Conservation (phyloP, 1,284 basidiomycete species). For the Malassezia furfur region DNA sequence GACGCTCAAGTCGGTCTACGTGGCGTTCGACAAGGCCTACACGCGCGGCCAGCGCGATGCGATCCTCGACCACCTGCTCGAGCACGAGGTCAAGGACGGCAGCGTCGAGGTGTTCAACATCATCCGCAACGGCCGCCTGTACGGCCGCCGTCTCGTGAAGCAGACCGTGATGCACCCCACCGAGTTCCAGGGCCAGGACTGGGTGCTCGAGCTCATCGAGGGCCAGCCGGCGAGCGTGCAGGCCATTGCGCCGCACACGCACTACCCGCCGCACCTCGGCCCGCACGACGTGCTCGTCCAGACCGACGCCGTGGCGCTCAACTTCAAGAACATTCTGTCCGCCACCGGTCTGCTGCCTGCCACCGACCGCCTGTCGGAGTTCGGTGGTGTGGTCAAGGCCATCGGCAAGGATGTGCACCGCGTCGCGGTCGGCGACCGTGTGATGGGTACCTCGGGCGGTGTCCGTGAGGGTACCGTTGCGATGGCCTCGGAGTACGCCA, state of each 20-base stretch:
- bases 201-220: constrained; percentile 34
- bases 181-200: constrained; percentile 25
- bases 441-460: constrained; percentile 52
- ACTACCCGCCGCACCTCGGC: constrained; percentile 1
- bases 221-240: constrained; percentile 13
- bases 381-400: constrained; percentile 63
- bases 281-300: constrained; percentile 16
- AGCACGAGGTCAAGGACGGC: constrained; percentile 3
- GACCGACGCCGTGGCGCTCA: constrained; percentile 19
- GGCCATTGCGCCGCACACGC: constrained; percentile 14
- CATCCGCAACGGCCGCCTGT: constrained; percentile 10
- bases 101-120: constrained; percentile 14
- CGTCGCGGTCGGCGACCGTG: constrained; percentile 58
- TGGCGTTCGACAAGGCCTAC: constrained; percentile 12
- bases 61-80: constrained; percentile 1
- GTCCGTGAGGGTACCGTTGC: constrained; percentile 16
- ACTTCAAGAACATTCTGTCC: constrained; percentile 21
- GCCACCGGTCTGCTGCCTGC: constrained; percentile 19
- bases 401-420: constrained; percentile 50
- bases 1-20: constrained; percentile 7
- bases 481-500: constrained; percentile 54
- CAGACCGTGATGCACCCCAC: constrained; percentile 37
- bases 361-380: constrained; percentile 53
- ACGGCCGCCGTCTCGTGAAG: constrained; percentile 18
- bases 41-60: constrained; percentile 13